These are phyloP conservation scores for Begonia peltatifolia DNA, from an alignment of 306 rosid genomes.

Conservation along the genomic window DNA sequence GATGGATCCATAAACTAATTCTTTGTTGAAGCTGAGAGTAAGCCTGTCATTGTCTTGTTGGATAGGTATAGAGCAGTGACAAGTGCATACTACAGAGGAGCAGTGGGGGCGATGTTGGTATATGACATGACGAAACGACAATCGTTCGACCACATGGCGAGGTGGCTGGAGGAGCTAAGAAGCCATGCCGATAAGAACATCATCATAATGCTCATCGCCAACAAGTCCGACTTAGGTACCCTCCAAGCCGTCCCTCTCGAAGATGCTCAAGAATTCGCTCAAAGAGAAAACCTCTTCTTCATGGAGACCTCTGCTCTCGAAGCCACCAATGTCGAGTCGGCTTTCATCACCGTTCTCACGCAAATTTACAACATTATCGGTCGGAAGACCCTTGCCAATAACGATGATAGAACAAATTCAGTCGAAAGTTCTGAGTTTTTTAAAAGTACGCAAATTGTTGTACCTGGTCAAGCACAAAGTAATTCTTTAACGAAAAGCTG, in stretches of 20 bases:
- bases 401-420: constrained; percentile 21
- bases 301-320: constrained; percentile 94
- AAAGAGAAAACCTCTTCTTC: constrained; percentile 81
- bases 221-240: constrained; percentile 64
- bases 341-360: constrained; percentile 55
- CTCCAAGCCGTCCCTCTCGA: constrained; percentile 86
- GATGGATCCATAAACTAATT: too few relatives aligned
- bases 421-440: constrained; percentile 31
- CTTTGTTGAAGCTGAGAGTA: constrained; percentile 2
- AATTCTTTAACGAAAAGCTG: constrained; percentile 12
- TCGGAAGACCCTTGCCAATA: constrained; percentile 44
- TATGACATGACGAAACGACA: constrained; percentile 84
- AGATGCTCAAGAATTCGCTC: constrained; percentile 87
- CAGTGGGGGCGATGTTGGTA: constrained; percentile 86
- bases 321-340: constrained; percentile 77
- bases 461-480: constrained; percentile 30
- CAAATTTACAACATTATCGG: constrained; percentile 62
- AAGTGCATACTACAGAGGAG: constrained; percentile 88
- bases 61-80: constrained; percentile 80
- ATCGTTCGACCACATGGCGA: constrained; percentile 80
- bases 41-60: not conserved
- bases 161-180: constrained; percentile 79
- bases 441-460: constrained; percentile 54
- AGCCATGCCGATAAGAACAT: constrained; percentile 74
- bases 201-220: constrained; percentile 71